phyloP scores from a whole-genome alignment of 192 early-diverging fungal genomes.

The Oehlia diaphana region DNA sequence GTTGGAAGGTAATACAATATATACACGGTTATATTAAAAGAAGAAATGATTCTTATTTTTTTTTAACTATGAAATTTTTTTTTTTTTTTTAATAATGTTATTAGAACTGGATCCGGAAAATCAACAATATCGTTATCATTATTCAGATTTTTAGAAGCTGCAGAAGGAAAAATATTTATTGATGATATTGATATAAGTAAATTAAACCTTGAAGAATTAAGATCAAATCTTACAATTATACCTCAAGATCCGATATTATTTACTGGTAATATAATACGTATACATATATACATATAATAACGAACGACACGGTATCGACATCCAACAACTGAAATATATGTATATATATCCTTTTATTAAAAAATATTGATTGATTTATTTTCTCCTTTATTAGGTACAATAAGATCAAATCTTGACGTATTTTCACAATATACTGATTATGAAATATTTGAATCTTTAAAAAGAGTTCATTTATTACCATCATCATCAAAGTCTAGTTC shows the following conservation, averaged over 20 bases:
- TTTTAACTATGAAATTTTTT: neutral
- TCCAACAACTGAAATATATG: too few relatives aligned
- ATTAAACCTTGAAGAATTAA: constrained; percentile 73
- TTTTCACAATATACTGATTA: constrained; percentile 66
- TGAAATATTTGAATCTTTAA: constrained; percentile 65
- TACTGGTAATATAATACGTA: neutral
- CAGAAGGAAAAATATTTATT: constrained; percentile 66
- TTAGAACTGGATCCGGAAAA: constrained; percentile 62
- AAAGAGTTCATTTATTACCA: constrained; percentile 59
- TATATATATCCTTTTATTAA: neutral
- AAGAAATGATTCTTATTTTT: too few relatives aligned
- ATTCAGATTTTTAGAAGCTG: constrained; percentile 80
- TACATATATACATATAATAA: too few relatives aligned
- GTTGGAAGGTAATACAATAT: constrained; percentile 62
- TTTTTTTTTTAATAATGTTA: neutral
- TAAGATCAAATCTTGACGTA: constrained; percentile 83
- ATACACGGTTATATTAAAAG: constrained; percentile 42
- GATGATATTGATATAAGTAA: constrained; percentile 77
- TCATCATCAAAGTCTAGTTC: constrained; percentile 25
- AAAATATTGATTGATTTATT: neutral
- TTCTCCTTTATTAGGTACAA: constrained; percentile 42
- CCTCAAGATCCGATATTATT: constrained; percentile 78
- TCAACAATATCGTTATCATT: constrained; percentile 78
- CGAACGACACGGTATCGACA: too few relatives aligned
- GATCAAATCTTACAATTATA: constrained; percentile 71